Evolutionary conservation across 2,329 filamentous ascomycete species (phyloP).

Genomic region (Tympanopsis confertula): DNA sequence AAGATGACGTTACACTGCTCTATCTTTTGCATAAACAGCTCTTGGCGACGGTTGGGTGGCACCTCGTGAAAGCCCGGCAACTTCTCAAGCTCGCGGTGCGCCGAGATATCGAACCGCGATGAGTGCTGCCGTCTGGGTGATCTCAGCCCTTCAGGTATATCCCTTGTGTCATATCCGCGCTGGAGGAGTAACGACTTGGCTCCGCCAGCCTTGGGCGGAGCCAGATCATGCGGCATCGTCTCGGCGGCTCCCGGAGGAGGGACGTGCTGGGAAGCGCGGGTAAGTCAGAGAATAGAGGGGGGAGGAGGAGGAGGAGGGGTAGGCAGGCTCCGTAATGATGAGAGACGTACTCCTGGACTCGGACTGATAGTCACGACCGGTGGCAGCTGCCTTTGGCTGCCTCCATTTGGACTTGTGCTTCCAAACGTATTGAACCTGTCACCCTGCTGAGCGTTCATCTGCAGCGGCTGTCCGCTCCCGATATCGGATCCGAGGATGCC

Average conservation of each 20-base stretch:
- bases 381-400: constrained; percentile 45
- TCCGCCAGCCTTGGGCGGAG: constrained; percentile 79
- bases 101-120: constrained; percentile 93
- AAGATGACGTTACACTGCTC: constrained; percentile 99
- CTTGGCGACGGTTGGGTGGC: constrained; percentile 82
- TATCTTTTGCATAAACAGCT: constrained; percentile 99
- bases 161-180: constrained; percentile 82
- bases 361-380: constrained; percentile 92
- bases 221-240: constrained; percentile 95
- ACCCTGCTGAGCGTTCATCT: constrained; percentile 13
- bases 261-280: constrained; percentile 51
- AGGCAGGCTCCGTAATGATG: constrained; percentile 7
- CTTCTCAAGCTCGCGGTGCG: constrained; percentile 93
- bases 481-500: constrained; percentile 10
- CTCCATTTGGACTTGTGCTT: constrained; percentile 20
- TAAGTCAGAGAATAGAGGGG: constrained; percentile 8
- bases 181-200: constrained; percentile 80
- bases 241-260: constrained; percentile 87
- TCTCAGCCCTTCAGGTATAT: constrained; percentile 86
- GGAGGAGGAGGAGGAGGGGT: constrained; percentile 5
- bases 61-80: constrained; percentile 96
- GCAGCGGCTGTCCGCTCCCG: constrained; percentile 30
- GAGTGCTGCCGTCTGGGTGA: constrained; percentile 96
- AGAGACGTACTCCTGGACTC: constrained; percentile 67
- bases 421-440: constrained; percentile 22